Conservation (phyloP, 768 basidiomycete species). For the Scleroderma citrinum region DNA sequence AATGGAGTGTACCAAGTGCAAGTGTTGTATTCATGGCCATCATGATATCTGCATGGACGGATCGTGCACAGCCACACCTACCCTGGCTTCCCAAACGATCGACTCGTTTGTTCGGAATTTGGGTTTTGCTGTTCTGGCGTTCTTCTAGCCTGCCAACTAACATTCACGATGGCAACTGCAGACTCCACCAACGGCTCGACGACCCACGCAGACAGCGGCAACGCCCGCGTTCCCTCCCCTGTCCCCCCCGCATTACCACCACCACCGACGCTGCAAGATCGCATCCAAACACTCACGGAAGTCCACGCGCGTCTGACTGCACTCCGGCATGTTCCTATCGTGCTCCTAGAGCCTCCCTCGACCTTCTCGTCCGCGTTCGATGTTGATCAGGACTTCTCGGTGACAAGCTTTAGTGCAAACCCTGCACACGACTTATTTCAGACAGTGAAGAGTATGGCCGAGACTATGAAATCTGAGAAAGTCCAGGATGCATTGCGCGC, state of each 20-base stretch:
- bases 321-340: slow-evolving; percentile 41
- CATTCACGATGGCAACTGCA: not conserved
- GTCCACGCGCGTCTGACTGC: slow-evolving; percentile 39
- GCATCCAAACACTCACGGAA: slow-evolving; percentile 43
- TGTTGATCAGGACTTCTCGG: slow-evolving; percentile 23
- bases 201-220: slow-evolving; percentile 1
- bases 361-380: slow-evolving; percentile 22
- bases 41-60: no score
- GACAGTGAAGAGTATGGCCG: slow-evolving; percentile 42
- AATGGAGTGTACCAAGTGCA: no score
- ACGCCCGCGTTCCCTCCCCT: not conserved
- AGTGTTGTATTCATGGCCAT: no score
- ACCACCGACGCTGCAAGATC: slow-evolving; percentile 31
- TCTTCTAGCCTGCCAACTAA: no score
- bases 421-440: slow-evolving; percentile 37
- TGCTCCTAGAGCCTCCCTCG: slow-evolving; percentile 37
- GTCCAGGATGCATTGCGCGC: slow-evolving; percentile 54
- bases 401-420: slow-evolving; percentile 21
- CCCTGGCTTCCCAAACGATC: not conserved
- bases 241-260: not conserved
- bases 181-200: not conserved
- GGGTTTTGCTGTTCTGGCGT: no score
- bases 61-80: slow-evolving; percentile 3
- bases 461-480: slow-evolving; percentile 40
- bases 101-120: not conserved